These are phyloP conservation scores for Combretum micranthum DNA, from an alignment of 345 rosid genomes.

Conservation along the genomic window DNA sequence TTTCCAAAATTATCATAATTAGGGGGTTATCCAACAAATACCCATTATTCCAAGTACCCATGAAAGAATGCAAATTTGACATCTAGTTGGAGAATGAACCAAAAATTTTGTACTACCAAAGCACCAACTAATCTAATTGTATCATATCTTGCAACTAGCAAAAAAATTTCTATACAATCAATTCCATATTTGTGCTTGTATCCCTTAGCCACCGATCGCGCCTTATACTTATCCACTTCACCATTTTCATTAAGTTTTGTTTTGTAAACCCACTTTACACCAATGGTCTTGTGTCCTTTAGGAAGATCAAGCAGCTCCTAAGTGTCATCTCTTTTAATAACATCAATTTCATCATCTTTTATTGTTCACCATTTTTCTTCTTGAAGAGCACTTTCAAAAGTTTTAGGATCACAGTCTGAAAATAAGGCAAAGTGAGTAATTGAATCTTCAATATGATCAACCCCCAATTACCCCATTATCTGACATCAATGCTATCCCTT, in stretches of 20 bases:
- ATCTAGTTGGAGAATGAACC: constrained; percentile 3
- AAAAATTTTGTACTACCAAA: too few relatives aligned
- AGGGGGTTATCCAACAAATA: neutral
- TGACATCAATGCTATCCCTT: neutral
- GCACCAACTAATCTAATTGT: too few relatives aligned
- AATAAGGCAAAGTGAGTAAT: too few relatives aligned
- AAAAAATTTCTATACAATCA: too few relatives aligned
- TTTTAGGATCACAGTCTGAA: too few relatives aligned
- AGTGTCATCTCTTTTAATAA: neutral
- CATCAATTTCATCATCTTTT: neutral
- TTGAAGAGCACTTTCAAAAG: too few relatives aligned
- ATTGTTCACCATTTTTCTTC: neutral
- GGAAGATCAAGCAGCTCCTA: neutral
- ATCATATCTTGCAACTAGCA: too few relatives aligned
- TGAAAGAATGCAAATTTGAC: constrained; percentile 1
- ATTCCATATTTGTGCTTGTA: neutral
- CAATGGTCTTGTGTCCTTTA: too few relatives aligned
- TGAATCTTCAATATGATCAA: too few relatives aligned
- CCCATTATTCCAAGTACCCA: constrained; percentile 1
- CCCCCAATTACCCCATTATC: neutral
- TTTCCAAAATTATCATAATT: neutral
- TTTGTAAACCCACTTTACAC: constrained; percentile 3
- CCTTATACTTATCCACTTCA: neutral
- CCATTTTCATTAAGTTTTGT: neutral
- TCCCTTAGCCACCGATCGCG: neutral